phyloP scores from a whole-genome alignment of 495 filamentous ascomycete species.

The Xylaria grammica region DNA sequence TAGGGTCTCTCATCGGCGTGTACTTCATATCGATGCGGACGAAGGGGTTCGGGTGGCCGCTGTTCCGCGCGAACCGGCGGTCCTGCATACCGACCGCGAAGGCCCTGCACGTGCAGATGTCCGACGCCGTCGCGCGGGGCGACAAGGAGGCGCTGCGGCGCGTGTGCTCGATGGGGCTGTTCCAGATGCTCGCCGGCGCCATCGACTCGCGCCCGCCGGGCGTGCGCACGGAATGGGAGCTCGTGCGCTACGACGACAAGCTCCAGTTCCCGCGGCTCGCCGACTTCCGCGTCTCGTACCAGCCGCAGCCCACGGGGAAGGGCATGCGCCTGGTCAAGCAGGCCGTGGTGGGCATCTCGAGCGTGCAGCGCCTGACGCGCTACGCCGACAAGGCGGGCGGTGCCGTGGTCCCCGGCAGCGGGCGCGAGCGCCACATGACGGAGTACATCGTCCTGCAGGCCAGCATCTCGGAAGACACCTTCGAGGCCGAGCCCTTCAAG shows the following conservation, averaged over 20 bases:
- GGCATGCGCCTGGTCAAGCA: conserved; percentile 60
- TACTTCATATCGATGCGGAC: conserved; percentile 37
- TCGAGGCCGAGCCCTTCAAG: conserved; percentile 68
- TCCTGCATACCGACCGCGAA: conserved; percentile 56
- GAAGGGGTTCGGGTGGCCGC: conserved; percentile 30
- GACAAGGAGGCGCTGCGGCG: conserved; percentile 61
- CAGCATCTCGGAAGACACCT: conserved; percentile 52
- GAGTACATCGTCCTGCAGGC: conserved; percentile 85
- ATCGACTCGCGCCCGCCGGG: conserved; percentile 60
- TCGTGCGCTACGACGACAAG: conserved; percentile 63
- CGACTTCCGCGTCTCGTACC: conserved; percentile 59
- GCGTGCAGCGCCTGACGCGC: conserved; percentile 64
- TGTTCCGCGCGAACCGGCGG: conserved; percentile 46
- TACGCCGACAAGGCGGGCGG: conserved; percentile 37
- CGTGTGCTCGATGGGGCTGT: conserved; percentile 67
- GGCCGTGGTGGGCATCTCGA: conserved; percentile 72
- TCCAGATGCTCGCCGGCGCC: conserved; percentile 56
- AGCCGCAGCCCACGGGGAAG: conserved; percentile 41
- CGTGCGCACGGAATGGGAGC: conserved; percentile 64
- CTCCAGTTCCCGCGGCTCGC: conserved; percentile 60
- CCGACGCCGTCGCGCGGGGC: conserved; percentile 71
- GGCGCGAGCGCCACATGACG: conserved; percentile 64
- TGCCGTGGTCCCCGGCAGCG: conserved; percentile 48
- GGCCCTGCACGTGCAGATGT: conserved; percentile 70
- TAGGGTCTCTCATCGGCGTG: conserved; percentile 21